Conservation (phyloP, 345 rosid species). For the Pistacia integerrima region DNA sequence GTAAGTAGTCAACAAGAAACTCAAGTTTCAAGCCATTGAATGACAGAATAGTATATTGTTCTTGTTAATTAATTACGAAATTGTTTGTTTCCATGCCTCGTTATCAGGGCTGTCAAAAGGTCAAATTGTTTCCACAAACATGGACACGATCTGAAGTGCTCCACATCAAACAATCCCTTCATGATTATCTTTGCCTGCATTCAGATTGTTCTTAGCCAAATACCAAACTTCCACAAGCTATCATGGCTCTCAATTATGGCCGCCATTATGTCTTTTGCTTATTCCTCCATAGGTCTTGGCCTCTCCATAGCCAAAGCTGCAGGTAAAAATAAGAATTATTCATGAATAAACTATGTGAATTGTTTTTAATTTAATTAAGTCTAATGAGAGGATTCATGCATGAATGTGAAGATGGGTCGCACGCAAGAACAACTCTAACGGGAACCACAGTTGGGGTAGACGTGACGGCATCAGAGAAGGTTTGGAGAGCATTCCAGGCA, state of each 20-base stretch:
- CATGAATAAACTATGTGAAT: not conserved
- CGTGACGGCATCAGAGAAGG: constrained; percentile 68
- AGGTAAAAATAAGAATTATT: constrained; percentile 22
- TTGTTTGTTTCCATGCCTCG: not conserved
- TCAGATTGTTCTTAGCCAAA: constrained; percentile 78
- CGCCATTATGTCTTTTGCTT: constrained; percentile 85
- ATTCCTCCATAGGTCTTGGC: constrained; percentile 72
- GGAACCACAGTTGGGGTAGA: constrained; percentile 65
- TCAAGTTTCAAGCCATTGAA: not conserved
- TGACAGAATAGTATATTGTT: not conserved
- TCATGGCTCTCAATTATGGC: constrained; percentile 88
- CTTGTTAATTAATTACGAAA: not conserved
- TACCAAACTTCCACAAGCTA: constrained; percentile 82
- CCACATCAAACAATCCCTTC: constrained; percentile 56
- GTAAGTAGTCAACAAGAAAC: constrained; percentile 45
- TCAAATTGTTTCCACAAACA: constrained; percentile 76
- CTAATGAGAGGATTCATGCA: not conserved
- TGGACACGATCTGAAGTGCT: constrained; percentile 62
- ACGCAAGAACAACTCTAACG: constrained; percentile 48
- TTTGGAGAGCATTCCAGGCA: constrained; percentile 81
- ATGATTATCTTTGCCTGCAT: constrained; percentile 71
- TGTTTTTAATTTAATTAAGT: not conserved
- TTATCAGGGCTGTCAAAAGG: constrained; percentile 68
- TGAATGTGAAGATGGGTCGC: constrained; percentile 31
- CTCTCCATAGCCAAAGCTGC: constrained; percentile 68